phyloP scores from a whole-genome alignment of 2,329 filamentous ascomycete genomes.

The Aureobasidium sp. region DNA sequence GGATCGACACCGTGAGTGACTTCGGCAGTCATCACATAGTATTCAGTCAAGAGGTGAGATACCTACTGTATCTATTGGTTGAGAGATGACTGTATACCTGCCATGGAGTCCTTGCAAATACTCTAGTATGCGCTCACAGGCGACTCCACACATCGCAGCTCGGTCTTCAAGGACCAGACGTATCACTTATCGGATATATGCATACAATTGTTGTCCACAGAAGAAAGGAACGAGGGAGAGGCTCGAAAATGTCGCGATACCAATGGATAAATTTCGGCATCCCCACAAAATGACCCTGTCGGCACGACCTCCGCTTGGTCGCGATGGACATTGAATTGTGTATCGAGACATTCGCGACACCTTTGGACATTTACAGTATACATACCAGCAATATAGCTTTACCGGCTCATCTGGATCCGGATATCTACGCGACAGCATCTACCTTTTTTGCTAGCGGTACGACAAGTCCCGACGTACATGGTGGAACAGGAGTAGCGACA shows the following conservation, averaged over 20 bases:
- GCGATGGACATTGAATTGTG: conserved; percentile 2
- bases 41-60: not conserved
- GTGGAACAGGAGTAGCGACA: not conserved
- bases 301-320: conserved; percentile 4
- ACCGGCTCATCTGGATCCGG: no score
- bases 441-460: not conserved
- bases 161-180: no score
- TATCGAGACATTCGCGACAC: not conserved
- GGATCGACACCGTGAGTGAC: not conserved
- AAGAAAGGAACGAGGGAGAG: no score
- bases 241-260: not conserved
- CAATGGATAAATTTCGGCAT: not conserved
- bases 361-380: not conserved
- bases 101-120: not conserved
- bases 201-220: not conserved
- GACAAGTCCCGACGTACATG: conserved; percentile 35
- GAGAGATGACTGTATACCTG: not conserved
- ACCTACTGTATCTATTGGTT: not conserved
- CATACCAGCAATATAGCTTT: not conserved
- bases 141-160: no score
- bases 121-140: no score
- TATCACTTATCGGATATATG: not conserved
- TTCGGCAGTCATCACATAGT: not conserved
- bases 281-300: not conserved
- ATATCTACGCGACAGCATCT: not conserved